Evolutionary conservation across 1,139 yeast genomes (phyloP), one percentile per base, ranked within the genome.

Genomic region (Zygoascus sp.): DNA sequence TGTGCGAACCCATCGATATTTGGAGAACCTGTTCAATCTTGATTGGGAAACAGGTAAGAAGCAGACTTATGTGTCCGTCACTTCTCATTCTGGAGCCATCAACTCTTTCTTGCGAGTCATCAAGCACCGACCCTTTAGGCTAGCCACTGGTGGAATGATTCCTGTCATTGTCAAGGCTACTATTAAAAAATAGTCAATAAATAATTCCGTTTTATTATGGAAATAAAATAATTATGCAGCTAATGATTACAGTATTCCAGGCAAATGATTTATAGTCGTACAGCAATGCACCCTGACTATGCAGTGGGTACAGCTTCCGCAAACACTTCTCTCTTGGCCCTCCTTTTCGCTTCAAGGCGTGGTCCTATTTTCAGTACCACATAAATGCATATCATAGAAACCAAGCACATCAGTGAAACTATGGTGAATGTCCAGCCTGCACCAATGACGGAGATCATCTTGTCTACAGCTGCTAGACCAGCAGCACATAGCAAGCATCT

Each of bases 351-450:
- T 6, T 40, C 48, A 20, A 41, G 48, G 13, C 32, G 10, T 35
- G 42, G 49, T 6, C 56, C 56, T 19, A 40, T 38, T 25, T 44
- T 46, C 17, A 53, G 45, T 38, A 56, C 60, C 5, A 50, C 11
- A 17, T 40, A 21, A 16, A 57, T 36, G 32, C 52, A 40, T 1
- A 32, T 44, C 52, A 52, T 43, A 2, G 58, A 50, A 6, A 40
- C 43, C 3, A 50, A 19, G 21, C 60, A 54, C 41, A 79, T 43
- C 0, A 71, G 79, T 3, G 75, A 72, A 69, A 81, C 65, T 22
- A 83, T 67, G 0, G 84, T 75, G 57, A 79, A 81, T 0, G 83
- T 76, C 1, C 88, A 86, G 2, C 90, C 90, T 3, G 78, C 60
- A 0, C 76, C 73, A 72, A 83, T 66, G 0, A 68, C 45, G 0